phyloP scores from a whole-genome alignment of 2,329 filamentous ascomycete genomes.

The Chaetomium sp. region DNA sequence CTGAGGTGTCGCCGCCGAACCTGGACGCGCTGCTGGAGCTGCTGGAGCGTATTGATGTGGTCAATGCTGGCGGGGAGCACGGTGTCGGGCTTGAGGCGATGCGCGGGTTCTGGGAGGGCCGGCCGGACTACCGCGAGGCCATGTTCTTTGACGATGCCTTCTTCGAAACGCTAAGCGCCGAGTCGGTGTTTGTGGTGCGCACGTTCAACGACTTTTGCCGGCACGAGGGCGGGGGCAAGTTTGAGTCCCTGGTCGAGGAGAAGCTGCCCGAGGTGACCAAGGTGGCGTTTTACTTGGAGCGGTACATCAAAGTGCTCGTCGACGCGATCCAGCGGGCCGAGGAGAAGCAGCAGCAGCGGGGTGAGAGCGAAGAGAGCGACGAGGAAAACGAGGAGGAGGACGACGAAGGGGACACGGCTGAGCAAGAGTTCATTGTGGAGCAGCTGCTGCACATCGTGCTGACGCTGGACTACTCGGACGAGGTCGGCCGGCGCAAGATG shows the following conservation, averaged over 20 bases:
- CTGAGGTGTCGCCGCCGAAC: constrained; percentile 56
- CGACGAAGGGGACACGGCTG: constrained; percentile 76
- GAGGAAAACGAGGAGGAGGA: constrained; percentile 53
- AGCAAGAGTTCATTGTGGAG: constrained; percentile 92
- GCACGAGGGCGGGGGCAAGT: constrained; percentile 64
- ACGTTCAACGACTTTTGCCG: constrained; percentile 94
- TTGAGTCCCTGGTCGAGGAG: constrained; percentile 73
- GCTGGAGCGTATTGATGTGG: constrained; percentile 86
- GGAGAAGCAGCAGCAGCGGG: constrained; percentile 51
- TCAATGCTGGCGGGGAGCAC: constrained; percentile 82
- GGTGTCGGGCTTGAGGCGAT: constrained; percentile 92
- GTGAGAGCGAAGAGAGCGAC: constrained; percentile 66
- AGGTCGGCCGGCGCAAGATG: constrained; percentile 93
- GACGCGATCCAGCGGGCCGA: constrained; percentile 55
- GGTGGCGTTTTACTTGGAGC: constrained; percentile 78
- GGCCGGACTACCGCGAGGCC: constrained; percentile 72
- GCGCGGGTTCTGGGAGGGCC: constrained; percentile 91
- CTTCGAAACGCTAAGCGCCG: constrained; percentile 75
- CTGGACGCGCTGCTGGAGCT: constrained; percentile 84
- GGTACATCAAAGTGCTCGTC: constrained; percentile 65
- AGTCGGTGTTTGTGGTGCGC: constrained; percentile 82
- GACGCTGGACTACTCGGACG: constrained; percentile 94
- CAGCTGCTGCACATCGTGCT: constrained; percentile 88
- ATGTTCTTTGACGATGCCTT: constrained; percentile 67
- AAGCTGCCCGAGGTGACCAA: constrained; percentile 94